Base-by-base conservation (phyloP, 2,329 filamentous ascomycete genomes). In the Verticillium albo-atrum region DNA sequence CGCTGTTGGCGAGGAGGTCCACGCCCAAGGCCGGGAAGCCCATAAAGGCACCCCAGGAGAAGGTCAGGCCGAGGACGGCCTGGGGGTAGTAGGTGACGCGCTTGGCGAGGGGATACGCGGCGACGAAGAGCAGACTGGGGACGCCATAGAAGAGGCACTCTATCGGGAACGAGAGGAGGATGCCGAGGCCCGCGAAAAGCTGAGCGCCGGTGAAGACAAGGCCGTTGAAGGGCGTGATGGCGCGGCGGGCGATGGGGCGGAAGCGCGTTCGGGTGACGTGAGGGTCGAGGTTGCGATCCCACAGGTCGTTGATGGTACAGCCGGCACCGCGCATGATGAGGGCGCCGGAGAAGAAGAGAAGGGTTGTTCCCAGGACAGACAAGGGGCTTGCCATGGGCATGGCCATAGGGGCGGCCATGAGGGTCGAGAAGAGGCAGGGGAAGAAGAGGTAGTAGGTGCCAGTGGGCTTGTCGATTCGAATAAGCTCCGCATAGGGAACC, bases 11-110 rank as follows among this genome's bases (percentile, higher is more conserved):
- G 14, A 94, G 72, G n/a, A 95, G 72, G 64, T 93, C 90, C 35
- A 95, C 77, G 2, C 90, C 91, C 2, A 96, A 79, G 3, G 92
- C 91, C 0, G 92, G 91, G 68, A 94, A 96, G 1, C 91, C 92
- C 86, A 96, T 88, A 56, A 95, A 85, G 17, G 92, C 90, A 27
- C 92, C 92, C 92, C 92, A 96, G 4, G 90, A 93, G 71, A 96
- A 96, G 1, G 91, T 92, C 57, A 95, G 73, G 0, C 92, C 92
- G 0, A 96, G 83, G 9, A 96, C 87, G 61, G 89, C 84, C 71
- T 96, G 92, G 2, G 92, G 92, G 70, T 96, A 96, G 72, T 96
- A 87, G 0, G 92, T 96, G 27, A 96, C 83, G 34, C 92, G 82
- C 76, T 96, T 97, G 12, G 91, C 90, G 20, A 96, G 77, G 15